Conservation (phyloP, 257 asterid species). For the Solanum pinnatisectum region DNA sequence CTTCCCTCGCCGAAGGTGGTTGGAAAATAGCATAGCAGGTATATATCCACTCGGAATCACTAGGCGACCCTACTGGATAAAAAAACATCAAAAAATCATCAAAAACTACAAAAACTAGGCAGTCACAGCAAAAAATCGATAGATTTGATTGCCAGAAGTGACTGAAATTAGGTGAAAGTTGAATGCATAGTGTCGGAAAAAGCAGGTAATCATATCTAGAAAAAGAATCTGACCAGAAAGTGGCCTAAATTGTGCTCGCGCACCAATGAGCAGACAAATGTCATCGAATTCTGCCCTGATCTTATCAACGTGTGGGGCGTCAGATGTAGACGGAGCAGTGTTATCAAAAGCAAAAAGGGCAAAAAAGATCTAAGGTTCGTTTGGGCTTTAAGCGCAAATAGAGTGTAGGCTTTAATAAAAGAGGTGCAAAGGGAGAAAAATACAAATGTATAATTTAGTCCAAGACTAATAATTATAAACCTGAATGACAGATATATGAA, state of each 20-base stretch:
- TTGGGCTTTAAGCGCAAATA: no score
- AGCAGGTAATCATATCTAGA: background rate
- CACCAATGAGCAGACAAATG: background rate
- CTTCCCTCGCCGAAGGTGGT: background rate
- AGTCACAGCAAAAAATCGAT: background rate
- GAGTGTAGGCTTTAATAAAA: background rate
- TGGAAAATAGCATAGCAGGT: background rate
- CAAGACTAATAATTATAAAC: background rate
- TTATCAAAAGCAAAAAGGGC: background rate
- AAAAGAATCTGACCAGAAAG: background rate
- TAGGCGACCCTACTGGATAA: background rate
- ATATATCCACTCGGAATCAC: background rate
- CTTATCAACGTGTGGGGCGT: background rate
- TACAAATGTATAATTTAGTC: background rate
- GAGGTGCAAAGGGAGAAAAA: background rate
- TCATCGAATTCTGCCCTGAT: background rate
- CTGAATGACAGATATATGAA: background rate
- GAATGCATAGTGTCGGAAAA: background rate
- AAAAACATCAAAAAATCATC: background rate
- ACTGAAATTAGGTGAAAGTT: background rate
- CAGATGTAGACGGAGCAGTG: background rate
- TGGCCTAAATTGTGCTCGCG: background rate
- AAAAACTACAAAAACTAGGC: background rate
- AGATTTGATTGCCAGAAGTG: background rate
- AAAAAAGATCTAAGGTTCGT: background rate